These are phyloP conservation scores for Candida patagonica DNA, from an alignment of 805 yeast genomes.

Conservation along the genomic window DNA sequence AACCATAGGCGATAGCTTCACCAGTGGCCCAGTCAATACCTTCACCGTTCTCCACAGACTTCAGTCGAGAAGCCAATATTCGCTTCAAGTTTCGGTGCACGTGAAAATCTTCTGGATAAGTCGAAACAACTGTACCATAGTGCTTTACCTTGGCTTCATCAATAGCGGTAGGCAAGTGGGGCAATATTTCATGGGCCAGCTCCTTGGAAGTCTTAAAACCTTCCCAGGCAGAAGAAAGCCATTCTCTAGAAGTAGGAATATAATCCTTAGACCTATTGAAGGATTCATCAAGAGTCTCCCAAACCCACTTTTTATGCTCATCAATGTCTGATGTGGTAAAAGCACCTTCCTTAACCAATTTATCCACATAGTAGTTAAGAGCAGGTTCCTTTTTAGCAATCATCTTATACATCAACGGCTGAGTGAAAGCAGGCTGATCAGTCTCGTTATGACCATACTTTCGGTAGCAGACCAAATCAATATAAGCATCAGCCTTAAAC, in stretches of 20 bases:
- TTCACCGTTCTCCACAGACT: slow-evolving; percentile 78
- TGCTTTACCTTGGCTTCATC: slow-evolving; percentile 59
- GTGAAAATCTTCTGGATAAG: slow-evolving; percentile 80
- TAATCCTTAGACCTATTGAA: slow-evolving; percentile 83
- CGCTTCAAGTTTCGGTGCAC: slow-evolving; percentile 94
- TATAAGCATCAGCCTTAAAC: slow-evolving; percentile 92
- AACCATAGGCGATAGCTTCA: slow-evolving; percentile 97
- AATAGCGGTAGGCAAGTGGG: slow-evolving; percentile 93
- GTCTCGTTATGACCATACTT: slow-evolving; percentile 99
- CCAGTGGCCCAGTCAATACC: slow-evolving; percentile 99
- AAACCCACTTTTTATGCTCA: slow-evolving; percentile 97
- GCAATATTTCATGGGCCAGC: slow-evolving; percentile 88
- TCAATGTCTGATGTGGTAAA: slow-evolving; percentile 84
- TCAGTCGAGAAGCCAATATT: slow-evolving; percentile 79
- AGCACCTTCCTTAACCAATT: slow-evolving; percentile 76
- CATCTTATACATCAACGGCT: slow-evolving; percentile 92
- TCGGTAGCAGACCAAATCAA: slow-evolving; percentile 97
- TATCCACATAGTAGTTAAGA: slow-evolving; percentile 71
- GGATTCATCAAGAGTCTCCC: slow-evolving; percentile 88
- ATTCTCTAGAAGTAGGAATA: slow-evolving; percentile 85
- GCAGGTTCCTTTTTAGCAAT: slow-evolving; percentile 86
- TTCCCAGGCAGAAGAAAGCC: slow-evolving; percentile 99
- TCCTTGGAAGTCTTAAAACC: slow-evolving; percentile 97
- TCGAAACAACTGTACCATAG: slow-evolving; percentile 69
- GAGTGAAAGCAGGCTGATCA: slow-evolving; percentile 98